phyloP scores from a whole-genome alignment of 441 rosid species.

The Jatropha podagrica region DNA sequence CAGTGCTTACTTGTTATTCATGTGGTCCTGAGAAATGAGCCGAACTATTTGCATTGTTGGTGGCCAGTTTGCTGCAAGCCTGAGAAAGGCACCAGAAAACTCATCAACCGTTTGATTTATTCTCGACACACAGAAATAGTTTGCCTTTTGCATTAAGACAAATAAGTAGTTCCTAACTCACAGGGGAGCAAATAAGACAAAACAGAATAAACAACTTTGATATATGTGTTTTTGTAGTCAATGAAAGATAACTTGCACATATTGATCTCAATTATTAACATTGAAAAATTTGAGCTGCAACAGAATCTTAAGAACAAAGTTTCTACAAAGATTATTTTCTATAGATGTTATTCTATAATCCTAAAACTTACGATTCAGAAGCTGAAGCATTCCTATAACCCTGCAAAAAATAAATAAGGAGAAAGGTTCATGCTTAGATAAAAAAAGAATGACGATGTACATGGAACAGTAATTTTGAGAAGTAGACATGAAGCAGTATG shows the following conservation, averaged over 20 bases:
- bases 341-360: neutral
- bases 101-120: conserved; percentile 12
- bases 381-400: conserved; percentile 92
- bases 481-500: conserved; percentile 17
- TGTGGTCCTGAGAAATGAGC: conserved; percentile 95
- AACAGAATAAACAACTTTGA: neutral
- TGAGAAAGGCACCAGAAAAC: conserved; percentile 39
- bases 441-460: conserved; percentile 4
- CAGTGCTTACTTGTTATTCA: conserved; percentile 86
- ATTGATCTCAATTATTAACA: neutral
- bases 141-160: neutral
- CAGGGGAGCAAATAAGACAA: conserved; percentile 3
- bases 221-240: neutral
- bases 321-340: neutral
- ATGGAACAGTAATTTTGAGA: conserved; percentile 9
- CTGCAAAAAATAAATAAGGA: conserved; percentile 49
- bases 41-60: conserved; percentile 92
- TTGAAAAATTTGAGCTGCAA: neutral
- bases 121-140: neutral
- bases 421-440: conserved; percentile 24
- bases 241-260: neutral
- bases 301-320: conserved; percentile 17
- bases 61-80: conserved; percentile 99
- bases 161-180: neutral
- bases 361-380: conserved; percentile 75